Base-by-base conservation (phyloP, 257 asterid genomes). In the Linderniella brevidens region DNA sequence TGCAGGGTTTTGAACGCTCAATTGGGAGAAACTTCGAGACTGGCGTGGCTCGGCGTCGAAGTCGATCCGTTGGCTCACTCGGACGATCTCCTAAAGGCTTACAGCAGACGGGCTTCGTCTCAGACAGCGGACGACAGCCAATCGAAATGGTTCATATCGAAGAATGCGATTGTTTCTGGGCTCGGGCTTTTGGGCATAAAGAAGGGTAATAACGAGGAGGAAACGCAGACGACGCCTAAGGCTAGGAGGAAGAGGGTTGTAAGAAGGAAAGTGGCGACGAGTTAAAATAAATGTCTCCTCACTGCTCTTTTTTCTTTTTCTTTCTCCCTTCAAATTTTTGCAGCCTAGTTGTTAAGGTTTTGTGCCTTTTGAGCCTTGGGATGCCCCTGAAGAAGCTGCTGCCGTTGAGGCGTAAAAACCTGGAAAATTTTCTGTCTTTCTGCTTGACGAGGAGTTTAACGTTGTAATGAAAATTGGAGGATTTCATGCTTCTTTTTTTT, bases 31-130 rank as follows among this genome's bases (percentile, higher is more conserved):
- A 70, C 79, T 35, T 79, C 99, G 20, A 71, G 93, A 68, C 55
- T 76, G 59, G 82, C 92, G 32, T 90, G 99, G 99, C 82, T 90
- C 1, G 99, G 96, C 9, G 77, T 82, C 17, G 96, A 90, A 69
- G 95, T 66, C 16, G 96, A 90, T 62, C 96, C 79, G 13, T 48
- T 85, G 68, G 80, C 82, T 46, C 80, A 79, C 10, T 71, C 96
- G 9, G 93, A 79, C 17, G 82, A 86, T 59, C 69, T 82, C 35
- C 58, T 77, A 77, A 86, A 75, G 61, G 77, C 83, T 15, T 85
- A 90, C 79, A 86, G 49, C 48, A 68, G 96, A 59, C 92, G n/a
- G n/a, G n/a, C 96, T 29, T 66, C 94, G 11, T 88, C 74, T 59
- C 75, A 70, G 45, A 49, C 9, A n/a, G 93, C 76, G 60, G 76